Evolutionary conservation across 306 rosid species (phyloP), one percentile per base, ranked within the genome.

Genomic region (Cicer pinnatifidum): DNA sequence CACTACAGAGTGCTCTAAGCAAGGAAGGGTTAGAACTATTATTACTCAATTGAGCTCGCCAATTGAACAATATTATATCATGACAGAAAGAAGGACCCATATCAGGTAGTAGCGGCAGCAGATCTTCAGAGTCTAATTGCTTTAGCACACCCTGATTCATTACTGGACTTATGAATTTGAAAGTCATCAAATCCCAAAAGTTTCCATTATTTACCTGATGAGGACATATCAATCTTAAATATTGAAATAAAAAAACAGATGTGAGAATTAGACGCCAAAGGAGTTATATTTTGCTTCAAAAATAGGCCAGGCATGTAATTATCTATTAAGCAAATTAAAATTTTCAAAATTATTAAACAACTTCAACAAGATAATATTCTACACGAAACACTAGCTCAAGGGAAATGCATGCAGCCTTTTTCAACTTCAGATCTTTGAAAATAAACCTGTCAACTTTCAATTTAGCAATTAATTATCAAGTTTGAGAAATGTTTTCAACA

Each of bases 51-150:
- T 91, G 96, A 75, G 73, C 84, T 82, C 69, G 77, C 98, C 98
- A 93, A 78, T 88, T 84, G 78, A 80, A 75, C 60, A 69, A 76
- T 73, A 91, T 80, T 80, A 80, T 80, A 54, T 78, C 83, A 68
- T 88, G 91, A 83, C 96, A 91, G 72, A 85, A 84, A 73, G 84
- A 75, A 65, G 97, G 83, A 72, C 83, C 78, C 97, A 93, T 82
- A 61, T 89, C 90, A 79, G 82, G 40, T 52, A 96, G 98, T 64
- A 89, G 88, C 35, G 57, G 86, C 78, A 93, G 87, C 72, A 93
- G 81, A 86, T 94, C 96, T 23, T 84, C 95, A 66, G 84, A 82
- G 82, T 82, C 91, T 74, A 94, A 84, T 88, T 91, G 97, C 80
- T 91, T 91, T 75, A 62, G 79, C 64, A 78, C 86, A 75, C 98